phyloP scores from a whole-genome alignment of 805 yeast genomes.

The Cyberlindnera subsufficiens region DNA sequence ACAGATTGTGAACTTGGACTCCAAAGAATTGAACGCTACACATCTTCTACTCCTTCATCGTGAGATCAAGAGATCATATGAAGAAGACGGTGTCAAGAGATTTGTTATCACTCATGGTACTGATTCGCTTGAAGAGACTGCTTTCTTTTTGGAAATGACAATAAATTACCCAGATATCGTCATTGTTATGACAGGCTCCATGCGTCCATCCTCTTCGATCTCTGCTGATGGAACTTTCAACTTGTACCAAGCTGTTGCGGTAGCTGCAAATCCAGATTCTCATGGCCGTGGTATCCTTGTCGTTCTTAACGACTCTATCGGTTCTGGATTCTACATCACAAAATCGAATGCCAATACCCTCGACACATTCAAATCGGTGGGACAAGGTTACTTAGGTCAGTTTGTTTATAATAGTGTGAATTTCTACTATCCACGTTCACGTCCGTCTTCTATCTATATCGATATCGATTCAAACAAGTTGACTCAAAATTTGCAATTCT shows the following conservation, averaged over 20 bases:
- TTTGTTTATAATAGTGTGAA: slow-evolving; percentile 62
- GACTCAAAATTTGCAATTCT: slow-evolving; percentile 17
- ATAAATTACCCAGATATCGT: slow-evolving; percentile 43
- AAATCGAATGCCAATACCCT: slow-evolving; percentile 66
- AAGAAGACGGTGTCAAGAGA: slow-evolving; percentile 42
- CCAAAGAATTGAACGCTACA: slow-evolving; percentile 48
- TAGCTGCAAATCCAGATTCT: slow-evolving; percentile 48
- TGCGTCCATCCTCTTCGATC: slow-evolving; percentile 68
- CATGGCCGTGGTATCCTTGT: slow-evolving; percentile 56
- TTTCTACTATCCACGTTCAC: slow-evolving; percentile 57
- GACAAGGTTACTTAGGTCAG: slow-evolving; percentile 67
- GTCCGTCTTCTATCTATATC: slow-evolving; percentile 40
- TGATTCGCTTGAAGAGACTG: slow-evolving; percentile 64
- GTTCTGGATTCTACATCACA: slow-evolving; percentile 65
- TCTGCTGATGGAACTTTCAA: slow-evolving; percentile 74
- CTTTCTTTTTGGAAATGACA: slow-evolving; percentile 53
- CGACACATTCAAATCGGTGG: slow-evolving; percentile 62
- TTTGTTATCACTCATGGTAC: slow-evolving; percentile 69
- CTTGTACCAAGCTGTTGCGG: slow-evolving; percentile 61
- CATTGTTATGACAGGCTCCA: slow-evolving; percentile 64
- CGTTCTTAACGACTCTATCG: slow-evolving; percentile 61
- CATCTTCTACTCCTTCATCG: slow-evolving; percentile 41
- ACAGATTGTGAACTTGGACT: slow-evolving; percentile 57
- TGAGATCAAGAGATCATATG: slow-evolving; percentile 40
- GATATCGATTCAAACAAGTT: slow-evolving; percentile 27